Evolutionary conservation across 192 early-diverging fungal species (phyloP).

Genomic region (Bifiguratus adelaidae): DNA sequence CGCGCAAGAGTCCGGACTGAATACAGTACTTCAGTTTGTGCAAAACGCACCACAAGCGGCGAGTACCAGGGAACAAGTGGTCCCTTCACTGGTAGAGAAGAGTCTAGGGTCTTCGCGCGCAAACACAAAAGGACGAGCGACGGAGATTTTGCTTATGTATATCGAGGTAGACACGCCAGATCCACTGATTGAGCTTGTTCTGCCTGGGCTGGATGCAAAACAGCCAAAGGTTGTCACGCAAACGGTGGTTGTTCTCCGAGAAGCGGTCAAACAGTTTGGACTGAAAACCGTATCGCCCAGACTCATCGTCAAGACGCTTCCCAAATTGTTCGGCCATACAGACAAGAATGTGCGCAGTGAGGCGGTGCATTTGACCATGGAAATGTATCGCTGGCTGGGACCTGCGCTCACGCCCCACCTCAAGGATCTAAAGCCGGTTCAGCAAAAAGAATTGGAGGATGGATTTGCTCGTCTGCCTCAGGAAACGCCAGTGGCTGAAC

Average conservation of each 20-base stretch:
- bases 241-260: conserved; percentile 45
- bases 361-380: conserved; percentile 58
- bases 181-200: conserved; percentile 72
- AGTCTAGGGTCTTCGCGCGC: conserved; percentile 74
- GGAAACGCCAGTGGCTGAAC: conserved; percentile 48
- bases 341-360: conserved; percentile 90
- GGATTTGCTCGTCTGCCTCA: conserved; percentile 62
- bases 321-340: conserved; percentile 87
- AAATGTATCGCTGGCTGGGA: conserved; percentile 91
- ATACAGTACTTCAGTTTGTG: conserved; percentile 66
- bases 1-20: conserved; percentile 80
- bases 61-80: conserved; percentile 50
- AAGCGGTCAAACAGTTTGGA: conserved; percentile 73
- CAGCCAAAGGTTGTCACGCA: conserved; percentile 86
- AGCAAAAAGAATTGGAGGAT: conserved; percentile 84
- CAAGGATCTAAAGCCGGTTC: conserved; percentile 86
- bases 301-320: conserved; percentile 72
- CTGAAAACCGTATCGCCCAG: conserved; percentile 69
- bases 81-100: conserved; percentile 78
- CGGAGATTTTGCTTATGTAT: conserved; percentile 76
- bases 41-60: conserved; percentile 68
- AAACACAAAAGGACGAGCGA: conserved; percentile 62
- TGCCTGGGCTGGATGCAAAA: conserved; percentile 76
- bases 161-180: conserved; percentile 81
- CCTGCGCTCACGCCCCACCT: conserved; percentile 69